Evolutionary conservation across 1,284 basidiomycete genomes (phyloP).

Genomic region (Apiotrichum domesticum): DNA sequence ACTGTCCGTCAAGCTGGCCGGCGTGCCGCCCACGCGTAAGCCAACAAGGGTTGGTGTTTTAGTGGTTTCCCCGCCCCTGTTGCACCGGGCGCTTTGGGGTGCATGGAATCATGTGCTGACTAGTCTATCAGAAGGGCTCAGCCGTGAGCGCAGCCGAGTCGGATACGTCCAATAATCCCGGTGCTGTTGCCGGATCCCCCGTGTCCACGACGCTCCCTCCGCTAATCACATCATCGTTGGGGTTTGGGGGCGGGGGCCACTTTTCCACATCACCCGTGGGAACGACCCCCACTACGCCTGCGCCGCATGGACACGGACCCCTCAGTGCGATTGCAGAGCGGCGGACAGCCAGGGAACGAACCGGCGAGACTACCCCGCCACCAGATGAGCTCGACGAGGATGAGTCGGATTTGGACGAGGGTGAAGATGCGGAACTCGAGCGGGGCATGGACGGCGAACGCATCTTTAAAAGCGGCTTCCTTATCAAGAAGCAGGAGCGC

Average conservation of each 20-base stretch:
- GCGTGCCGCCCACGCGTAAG: constrained; percentile 39
- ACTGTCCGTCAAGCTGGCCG: constrained; percentile 60
- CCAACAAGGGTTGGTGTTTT: background rate
- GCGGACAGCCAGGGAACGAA: background rate
- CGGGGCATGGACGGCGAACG: constrained; percentile 63
- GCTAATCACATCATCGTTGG: constrained; percentile 27
- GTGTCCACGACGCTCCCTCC: constrained; percentile 45
- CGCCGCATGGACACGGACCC: constrained; percentile 15
- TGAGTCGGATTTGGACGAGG: constrained; percentile 57
- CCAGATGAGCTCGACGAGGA: constrained; percentile 59
- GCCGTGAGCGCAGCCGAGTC: constrained; percentile 62
- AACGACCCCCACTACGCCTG: constrained; percentile 20
- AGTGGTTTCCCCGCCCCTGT: background rate
- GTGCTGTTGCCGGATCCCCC: constrained; percentile 37
- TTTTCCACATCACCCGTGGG: constrained; percentile 15
- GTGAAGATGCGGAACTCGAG: constrained; percentile 49
- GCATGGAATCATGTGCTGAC: background rate
- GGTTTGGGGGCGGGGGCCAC: background rate
- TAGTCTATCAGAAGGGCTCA: background rate
- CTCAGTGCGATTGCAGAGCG: constrained; percentile 33
- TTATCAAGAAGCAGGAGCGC: constrained; percentile 93
- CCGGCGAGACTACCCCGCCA: background rate
- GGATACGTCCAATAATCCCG: constrained; percentile 58
- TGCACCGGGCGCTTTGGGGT: no score
- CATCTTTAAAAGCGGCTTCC: constrained; percentile 81